Percentiles rank a stretch among this genome's conserved stretches.
phyloP scores from a whole-genome alignment of 306 rosid species.

The Quercus robur region DNA sequence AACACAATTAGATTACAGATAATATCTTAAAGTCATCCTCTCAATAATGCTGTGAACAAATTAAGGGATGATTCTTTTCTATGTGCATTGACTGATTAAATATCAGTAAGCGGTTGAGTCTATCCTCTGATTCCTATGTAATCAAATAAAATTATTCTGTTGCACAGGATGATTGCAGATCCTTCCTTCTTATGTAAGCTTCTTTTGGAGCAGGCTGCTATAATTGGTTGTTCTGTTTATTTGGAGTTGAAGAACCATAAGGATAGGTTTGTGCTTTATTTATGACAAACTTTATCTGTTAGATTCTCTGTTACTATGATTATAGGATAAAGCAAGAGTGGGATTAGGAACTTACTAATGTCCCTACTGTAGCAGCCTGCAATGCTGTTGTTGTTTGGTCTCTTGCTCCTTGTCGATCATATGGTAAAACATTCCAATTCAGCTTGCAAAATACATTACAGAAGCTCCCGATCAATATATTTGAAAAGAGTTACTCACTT shows the following conservation, averaged over 20 bases:
- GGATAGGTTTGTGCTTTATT: slow-evolving; percentile 54
- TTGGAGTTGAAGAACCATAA: slow-evolving; percentile 91
- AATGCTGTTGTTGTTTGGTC: slow-evolving; percentile 98
- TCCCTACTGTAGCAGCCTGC: slow-evolving; percentile 93
- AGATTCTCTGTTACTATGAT: slow-evolving; percentile 17
- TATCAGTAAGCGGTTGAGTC: not conserved
- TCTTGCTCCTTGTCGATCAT: slow-evolving; percentile 96
- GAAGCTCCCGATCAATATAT: slow-evolving; percentile 95
- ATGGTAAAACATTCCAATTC: slow-evolving; percentile 87
- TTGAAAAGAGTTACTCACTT: slow-evolving; percentile 87
- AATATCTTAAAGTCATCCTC: not conserved
- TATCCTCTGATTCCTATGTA: not conserved
- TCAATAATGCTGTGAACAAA: not conserved
- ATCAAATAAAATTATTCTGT: not conserved
- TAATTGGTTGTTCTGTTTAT: slow-evolving; percentile 81
- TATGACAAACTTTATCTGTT: slow-evolving; percentile 6
- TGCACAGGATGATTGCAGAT: slow-evolving; percentile 92
- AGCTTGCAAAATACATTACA: slow-evolving; percentile 94
- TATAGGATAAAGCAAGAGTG: slow-evolving; percentile 92
- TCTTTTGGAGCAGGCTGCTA: slow-evolving; percentile 77
- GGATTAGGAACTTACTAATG: slow-evolving; percentile 93
- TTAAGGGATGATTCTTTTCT: not conserved
- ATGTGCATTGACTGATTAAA: slow-evolving; percentile 10
- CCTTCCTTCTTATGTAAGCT: slow-evolving; percentile 82
- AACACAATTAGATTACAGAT: not conserved